Evolutionary conservation across 768 basidiomycete genomes (phyloP), one percentile per base, ranked within the genome.

Genomic region (Dacryopinax primogenitus): DNA sequence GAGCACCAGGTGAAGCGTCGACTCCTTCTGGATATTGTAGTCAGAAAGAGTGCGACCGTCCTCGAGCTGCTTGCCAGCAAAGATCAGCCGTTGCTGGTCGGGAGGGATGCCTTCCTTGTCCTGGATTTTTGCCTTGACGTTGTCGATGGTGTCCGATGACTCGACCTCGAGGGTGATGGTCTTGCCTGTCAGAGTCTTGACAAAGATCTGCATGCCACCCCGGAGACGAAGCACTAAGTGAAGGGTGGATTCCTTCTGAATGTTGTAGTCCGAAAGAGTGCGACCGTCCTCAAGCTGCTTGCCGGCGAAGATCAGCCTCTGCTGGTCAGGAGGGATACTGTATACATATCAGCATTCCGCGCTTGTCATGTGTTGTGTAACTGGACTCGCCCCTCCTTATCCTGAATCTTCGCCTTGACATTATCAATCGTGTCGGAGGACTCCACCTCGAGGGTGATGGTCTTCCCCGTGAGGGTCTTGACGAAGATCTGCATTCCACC

Each of bases 201-300:
- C 73, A 69, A 75, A 75, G 67, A 75, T 75, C 63, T 68, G 33
- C 41, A 6, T 26, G 33, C 91, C 90, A 67, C 91, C 92, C 71
- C 90, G 87, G 21, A 95, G 84, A 76, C 92, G 88, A 33, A 94
- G 84, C 28, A 93, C 90, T 39, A 77, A 77, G 79, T 98, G 95
- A 66, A 99, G 88, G 67, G 95, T 98, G 35, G 93, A 96, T 80
- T 98, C 95, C 84, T 97, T 97, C 81, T 98, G 96, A 74, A 99
- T 95, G 82, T 95, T 94, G 69, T 94, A 94, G 80, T 92, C 91
- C 39, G 69, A 70, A 44, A 77, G 72, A 65, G 77, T 78, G 65
- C 77, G 68, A 33, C 77, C 77, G 66, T 78, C 77, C 69, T 77
- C 76, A 62, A 79, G 72, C 74, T 80, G 78, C 75, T 80, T 80